These are phyloP conservation scores for Yamadazyma takamatsuzukensis DNA, from an alignment of 805 yeast species.

Conservation along the genomic window DNA sequence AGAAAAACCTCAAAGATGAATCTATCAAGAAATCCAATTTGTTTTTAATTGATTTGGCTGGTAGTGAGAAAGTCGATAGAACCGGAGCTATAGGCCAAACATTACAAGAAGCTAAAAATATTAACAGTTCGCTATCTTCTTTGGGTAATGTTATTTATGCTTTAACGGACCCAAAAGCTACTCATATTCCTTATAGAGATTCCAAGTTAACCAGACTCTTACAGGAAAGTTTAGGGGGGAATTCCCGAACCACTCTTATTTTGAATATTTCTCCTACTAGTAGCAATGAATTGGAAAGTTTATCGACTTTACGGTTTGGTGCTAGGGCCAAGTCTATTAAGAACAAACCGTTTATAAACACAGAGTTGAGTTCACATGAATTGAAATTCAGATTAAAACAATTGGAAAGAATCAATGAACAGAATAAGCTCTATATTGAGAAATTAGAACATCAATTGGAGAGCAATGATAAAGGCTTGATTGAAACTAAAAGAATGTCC, in stretches of 20 bases:
- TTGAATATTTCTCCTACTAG: constrained; percentile 87
- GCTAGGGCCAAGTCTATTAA: constrained; percentile 78
- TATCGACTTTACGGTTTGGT: constrained; percentile 85
- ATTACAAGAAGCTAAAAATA: constrained; percentile 79
- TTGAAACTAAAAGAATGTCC: constrained; percentile 31
- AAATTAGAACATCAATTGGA: constrained; percentile 43
- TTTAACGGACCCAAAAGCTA: constrained; percentile 63
- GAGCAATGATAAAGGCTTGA: constrained; percentile 2
- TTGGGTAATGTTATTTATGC: constrained; percentile 80
- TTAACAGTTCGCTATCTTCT: constrained; percentile 73
- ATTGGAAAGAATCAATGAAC: constrained; percentile 30
- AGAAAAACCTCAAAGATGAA: constrained; percentile 52
- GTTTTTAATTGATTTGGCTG: constrained; percentile 81
- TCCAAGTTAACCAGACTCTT: constrained; percentile 71
- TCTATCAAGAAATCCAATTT: constrained; percentile 59
- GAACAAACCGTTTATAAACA: constrained; percentile 62
- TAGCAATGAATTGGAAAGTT: constrained; percentile 73
- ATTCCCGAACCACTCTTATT: constrained; percentile 79
- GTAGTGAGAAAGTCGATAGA: constrained; percentile 75
- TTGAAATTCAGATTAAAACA: constrained; percentile 38
- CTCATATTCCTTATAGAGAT: constrained; percentile 83
- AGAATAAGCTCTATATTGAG: constrained; percentile 27
- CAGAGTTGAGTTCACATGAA: constrained; percentile 52
- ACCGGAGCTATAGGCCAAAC: constrained; percentile 73
- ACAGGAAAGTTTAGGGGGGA: constrained; percentile 84